Evolutionary conservation across 345 rosid genomes (phyloP).

Genomic region (Salix arbutifolia): DNA sequence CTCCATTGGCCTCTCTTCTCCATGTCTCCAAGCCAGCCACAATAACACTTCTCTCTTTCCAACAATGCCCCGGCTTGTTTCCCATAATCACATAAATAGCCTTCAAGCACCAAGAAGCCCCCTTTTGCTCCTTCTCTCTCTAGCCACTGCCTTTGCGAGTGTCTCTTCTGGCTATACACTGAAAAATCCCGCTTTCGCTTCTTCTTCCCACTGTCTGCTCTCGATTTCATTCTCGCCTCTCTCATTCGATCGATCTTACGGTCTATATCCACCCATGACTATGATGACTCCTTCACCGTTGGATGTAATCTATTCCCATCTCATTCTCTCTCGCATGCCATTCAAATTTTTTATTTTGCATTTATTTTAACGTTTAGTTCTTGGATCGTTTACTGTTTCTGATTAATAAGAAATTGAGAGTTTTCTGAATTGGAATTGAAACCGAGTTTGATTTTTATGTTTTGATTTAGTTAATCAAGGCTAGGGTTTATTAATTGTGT

Average conservation of each 20-base stretch:
- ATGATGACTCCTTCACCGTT: slow-evolving; percentile 75
- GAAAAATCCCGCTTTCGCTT: slow-evolving; percentile 22
- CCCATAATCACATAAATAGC: slow-evolving; percentile 29
- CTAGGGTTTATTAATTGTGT: slow-evolving; percentile 1
- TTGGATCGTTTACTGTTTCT: slow-evolving; percentile 1
- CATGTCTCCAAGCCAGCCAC: not conserved
- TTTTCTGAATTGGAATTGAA: not conserved
- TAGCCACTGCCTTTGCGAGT: slow-evolving; percentile 26
- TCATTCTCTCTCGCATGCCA: slow-evolving; percentile 17
- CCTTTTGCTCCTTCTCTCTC: slow-evolving; percentile 18
- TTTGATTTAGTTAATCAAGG: slow-evolving; percentile 5
- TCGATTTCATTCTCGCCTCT: not conserved
- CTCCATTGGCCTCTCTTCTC: slow-evolving; percentile 24
- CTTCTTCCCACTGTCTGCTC: not conserved
- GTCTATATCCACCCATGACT: slow-evolving; percentile 48
- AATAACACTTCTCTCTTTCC: slow-evolving; percentile 1
- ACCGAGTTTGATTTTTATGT: not conserved
- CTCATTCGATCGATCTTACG: slow-evolving; percentile 40
- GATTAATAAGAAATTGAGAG: not conserved
- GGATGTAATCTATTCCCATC: slow-evolving; percentile 46
- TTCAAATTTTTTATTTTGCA: slow-evolving; percentile 7
- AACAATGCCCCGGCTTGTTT: not conserved
- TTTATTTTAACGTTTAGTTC: not conserved
- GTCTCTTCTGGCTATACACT: slow-evolving; percentile 6
- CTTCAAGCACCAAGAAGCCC: slow-evolving; percentile 13